A percentile compares a stretch with the other conserved stretches of the same genome.
Conservation (phyloP, 495 filamentous ascomycete genomes). For the Hamigera avellanea region DNA sequence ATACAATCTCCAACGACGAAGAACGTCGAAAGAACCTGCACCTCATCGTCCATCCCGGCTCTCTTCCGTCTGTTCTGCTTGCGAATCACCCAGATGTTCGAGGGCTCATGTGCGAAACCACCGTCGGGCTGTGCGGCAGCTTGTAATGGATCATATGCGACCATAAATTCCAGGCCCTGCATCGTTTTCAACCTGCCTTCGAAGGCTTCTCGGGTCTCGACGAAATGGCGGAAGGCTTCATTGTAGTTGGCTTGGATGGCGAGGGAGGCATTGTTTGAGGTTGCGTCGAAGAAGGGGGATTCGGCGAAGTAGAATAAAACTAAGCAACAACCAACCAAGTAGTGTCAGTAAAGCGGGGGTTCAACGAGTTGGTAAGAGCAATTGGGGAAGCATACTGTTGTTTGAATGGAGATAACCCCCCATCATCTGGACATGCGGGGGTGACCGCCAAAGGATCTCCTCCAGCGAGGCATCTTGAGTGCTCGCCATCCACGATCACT, state of each 20-base stretch:
- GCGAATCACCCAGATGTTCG: slow-evolving; percentile 82
- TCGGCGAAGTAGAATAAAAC: slow-evolving; percentile 84
- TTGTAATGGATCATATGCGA: slow-evolving; percentile 57
- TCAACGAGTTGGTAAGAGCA: no score
- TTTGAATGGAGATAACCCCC: slow-evolving; percentile 40
- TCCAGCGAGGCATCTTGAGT: slow-evolving; percentile 54
- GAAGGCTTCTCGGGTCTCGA: slow-evolving; percentile 64
- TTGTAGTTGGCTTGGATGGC: slow-evolving; percentile 67
- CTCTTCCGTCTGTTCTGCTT: slow-evolving; percentile 65
- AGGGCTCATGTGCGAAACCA: slow-evolving; percentile 37
- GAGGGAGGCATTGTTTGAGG: slow-evolving; percentile 76
- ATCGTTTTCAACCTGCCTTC: slow-evolving; percentile 65
- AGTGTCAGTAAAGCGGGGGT: neutral
- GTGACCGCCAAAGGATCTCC: slow-evolving; percentile 66
- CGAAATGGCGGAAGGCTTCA: slow-evolving; percentile 48
- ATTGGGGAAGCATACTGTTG: slow-evolving; percentile 22
- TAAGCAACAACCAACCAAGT: slow-evolving; percentile 3
- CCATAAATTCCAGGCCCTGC: slow-evolving; percentile 74
- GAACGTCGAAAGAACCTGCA: slow-evolving; percentile 64
- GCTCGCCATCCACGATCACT: slow-evolving; percentile 15
- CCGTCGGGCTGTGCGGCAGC: slow-evolving; percentile 53
- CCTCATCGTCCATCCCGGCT: slow-evolving; percentile 48
- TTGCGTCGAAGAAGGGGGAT: slow-evolving; percentile 84
- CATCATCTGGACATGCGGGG: slow-evolving; percentile 47
- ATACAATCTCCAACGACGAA: slow-evolving; percentile 78